Evolutionary conservation across 2,329 filamentous ascomycete species (phyloP), one percentile per base, ranked within the genome.

Genomic region (Calonectria hongkongensis): DNA sequence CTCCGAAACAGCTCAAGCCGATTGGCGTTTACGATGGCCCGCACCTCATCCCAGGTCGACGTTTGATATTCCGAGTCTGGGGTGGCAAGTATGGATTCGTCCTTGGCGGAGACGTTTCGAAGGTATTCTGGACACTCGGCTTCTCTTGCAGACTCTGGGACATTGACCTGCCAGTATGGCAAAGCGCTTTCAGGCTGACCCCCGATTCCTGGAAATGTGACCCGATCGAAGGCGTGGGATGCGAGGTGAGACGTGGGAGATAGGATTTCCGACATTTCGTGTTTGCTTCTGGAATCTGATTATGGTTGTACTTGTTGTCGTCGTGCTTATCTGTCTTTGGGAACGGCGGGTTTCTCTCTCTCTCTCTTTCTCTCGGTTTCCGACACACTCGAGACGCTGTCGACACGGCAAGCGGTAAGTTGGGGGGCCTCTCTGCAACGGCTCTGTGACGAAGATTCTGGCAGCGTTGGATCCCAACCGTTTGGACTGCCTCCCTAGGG

Each of bases 111-210:
- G 68, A 93, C 85, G 75, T 90, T 87, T 64, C 81, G 83, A 45
- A 98, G 89, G 81, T 91, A 97, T 7, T 89, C 88, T 0, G 96
- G 96, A 80, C 95, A 98, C 66, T 92, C 87, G 2, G 84, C 78
- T 0, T 92, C 91, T 82, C 92, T 91, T 74, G 93, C 85, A 30
- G 87, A 82, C 43, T 86, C 84, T 0, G 94, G 91, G 18, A 97
- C 86, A 83, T 98, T 98, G 83, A 94, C 89, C 74, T 96, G 93
- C 95, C 95, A 98, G 86, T 93, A 98, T 0, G 93, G 92, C 15
- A 84, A 72, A 48, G 47, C 21, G 7, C 54, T 60, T 2, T 27
- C 54, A 12, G 13, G n/a, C 54, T 33, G 30, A 8, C 16, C 13
- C 10, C 33, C 54, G 39, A 60, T 60, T 13, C 54, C 54, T 60